These are phyloP conservation scores for Daedaleopsis sinensis DNA, from an alignment of 768 basidiomycete species.

Conservation along the genomic window DNA sequence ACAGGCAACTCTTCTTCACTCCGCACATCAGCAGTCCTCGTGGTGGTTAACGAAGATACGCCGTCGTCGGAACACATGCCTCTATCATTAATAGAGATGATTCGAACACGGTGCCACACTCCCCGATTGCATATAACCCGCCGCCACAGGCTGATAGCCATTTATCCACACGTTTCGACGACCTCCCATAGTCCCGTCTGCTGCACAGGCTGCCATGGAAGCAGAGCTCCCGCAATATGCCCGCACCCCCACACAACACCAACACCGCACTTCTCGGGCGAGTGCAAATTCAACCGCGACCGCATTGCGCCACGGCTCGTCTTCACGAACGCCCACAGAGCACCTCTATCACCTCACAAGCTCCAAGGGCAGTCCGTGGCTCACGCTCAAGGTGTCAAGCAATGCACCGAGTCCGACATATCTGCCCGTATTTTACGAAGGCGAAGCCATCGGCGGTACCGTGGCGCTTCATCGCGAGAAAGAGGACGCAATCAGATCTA, in stretches of 20 bases:
- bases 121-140: slow-evolving; percentile 4
- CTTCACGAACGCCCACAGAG: neutral
- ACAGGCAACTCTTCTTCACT: too few relatives aligned
- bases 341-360: slow-evolving; percentile 10
- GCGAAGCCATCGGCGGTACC: slow-evolving; percentile 9
- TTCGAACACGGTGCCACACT: neutral
- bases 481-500: slow-evolving; percentile 16
- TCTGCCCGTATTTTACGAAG: slow-evolving; percentile 12
- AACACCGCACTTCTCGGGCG: neutral
- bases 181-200: neutral
- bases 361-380: slow-evolving; percentile 10
- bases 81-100: slow-evolving; percentile 2
- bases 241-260: neutral
- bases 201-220: neutral
- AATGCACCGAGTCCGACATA: slow-evolving; percentile 3
- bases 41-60: slow-evolving; percentile 10
- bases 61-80: slow-evolving; percentile 2
- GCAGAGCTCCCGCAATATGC: slow-evolving; percentile 9
- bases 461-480: slow-evolving; percentile 11
- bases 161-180: neutral
- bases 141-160: neutral
- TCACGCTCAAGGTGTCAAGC: slow-evolving; percentile 15
- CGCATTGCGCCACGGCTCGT: neutral
- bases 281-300: neutral
- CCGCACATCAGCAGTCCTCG: neutral